These are phyloP conservation scores for Lachnellula occidentalis DNA, from an alignment of 2,329 filamentous ascomycete species.

Conservation along the genomic window DNA sequence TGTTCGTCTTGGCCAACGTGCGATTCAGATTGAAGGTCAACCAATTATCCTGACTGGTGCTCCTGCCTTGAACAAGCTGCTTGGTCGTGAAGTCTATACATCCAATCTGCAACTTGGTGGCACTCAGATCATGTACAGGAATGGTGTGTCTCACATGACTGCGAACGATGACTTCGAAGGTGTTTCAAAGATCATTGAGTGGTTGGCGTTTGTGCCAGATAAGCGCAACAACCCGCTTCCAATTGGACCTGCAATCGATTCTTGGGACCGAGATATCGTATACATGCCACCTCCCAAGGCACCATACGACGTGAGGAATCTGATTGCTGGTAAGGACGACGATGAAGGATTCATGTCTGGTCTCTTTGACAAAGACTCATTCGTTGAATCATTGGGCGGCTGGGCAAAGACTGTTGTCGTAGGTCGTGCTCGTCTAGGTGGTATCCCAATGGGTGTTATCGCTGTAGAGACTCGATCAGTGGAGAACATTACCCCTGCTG, in stretches of 20 bases:
- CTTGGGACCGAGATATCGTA: constrained; percentile 87
- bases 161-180: constrained; percentile 96
- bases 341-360: constrained; percentile 77
- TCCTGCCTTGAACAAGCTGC: constrained; percentile 93
- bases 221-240: constrained; percentile 90
- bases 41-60: constrained; percentile 98
- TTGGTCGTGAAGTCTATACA: constrained; percentile 97
- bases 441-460: constrained; percentile 98
- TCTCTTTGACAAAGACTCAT: constrained; percentile 94
- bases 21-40: constrained; percentile 97
- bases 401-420: constrained; percentile 98
- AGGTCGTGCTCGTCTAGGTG: constrained; percentile 90
- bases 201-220: constrained; percentile 96
- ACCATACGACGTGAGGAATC: constrained; percentile 86
- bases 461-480: constrained; percentile 92
- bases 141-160: constrained; percentile 98
- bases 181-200: constrained; percentile 95
- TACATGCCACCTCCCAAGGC: constrained; percentile 75
- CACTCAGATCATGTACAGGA: constrained; percentile 99
- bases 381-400: constrained; percentile 91
- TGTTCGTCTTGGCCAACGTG: constrained; percentile 94
- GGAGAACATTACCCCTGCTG: constrained; percentile 93
- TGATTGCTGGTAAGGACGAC: constrained; percentile 83
- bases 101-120: constrained; percentile 98
- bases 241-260: constrained; percentile 78